Evolutionary conservation across 1,284 basidiomycete species (phyloP).

Genomic region (Vanrija pseudolonga): DNA sequence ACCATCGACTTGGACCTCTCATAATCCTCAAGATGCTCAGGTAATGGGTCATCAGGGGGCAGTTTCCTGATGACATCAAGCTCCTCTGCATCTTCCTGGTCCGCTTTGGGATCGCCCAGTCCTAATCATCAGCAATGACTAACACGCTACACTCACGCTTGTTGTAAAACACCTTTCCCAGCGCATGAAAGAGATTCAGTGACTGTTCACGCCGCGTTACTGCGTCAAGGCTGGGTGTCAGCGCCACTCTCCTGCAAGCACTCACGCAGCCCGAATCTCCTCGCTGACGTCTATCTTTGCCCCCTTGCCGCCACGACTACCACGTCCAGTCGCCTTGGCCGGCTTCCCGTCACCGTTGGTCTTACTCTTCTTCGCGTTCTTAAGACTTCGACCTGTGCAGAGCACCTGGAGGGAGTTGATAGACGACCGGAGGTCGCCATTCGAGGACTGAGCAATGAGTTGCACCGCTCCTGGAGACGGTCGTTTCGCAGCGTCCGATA

Average conservation of each 20-base stretch:
- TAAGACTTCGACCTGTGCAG: constrained; percentile 17
- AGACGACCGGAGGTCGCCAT: constrained; percentile 88
- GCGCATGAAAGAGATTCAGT: constrained; percentile 82
- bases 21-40: constrained; percentile 57
- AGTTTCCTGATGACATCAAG: constrained; percentile 20
- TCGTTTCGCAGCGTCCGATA: constrained; percentile 27
- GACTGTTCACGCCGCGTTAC: constrained; percentile 79
- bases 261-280: constrained; percentile 47
- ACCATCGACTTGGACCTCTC: constrained; percentile 70
- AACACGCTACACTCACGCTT: constrained; percentile 60
- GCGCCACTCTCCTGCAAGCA: background rate
- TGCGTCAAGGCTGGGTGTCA: constrained; percentile 56
- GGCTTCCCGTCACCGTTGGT: constrained; percentile 9
- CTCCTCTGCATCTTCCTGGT: constrained; percentile 35
- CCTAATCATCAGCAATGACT: constrained; percentile 21
- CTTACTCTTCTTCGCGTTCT: constrained; percentile 19
- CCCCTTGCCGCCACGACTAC: constrained; percentile 32
- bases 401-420: constrained; percentile 87
- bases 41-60: constrained; percentile 56
- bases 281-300: constrained; percentile 43
- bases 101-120: constrained; percentile 34
- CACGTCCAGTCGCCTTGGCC: constrained; percentile 2
- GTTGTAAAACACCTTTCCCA: constrained; percentile 93
- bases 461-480: constrained; percentile 67
- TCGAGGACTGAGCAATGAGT: constrained; percentile 68